A percentile compares a stretch with the other conserved stretches of the same genome.
Conservation (phyloP, 768 basidiomycete species). For the Suillus variegatus region DNA sequence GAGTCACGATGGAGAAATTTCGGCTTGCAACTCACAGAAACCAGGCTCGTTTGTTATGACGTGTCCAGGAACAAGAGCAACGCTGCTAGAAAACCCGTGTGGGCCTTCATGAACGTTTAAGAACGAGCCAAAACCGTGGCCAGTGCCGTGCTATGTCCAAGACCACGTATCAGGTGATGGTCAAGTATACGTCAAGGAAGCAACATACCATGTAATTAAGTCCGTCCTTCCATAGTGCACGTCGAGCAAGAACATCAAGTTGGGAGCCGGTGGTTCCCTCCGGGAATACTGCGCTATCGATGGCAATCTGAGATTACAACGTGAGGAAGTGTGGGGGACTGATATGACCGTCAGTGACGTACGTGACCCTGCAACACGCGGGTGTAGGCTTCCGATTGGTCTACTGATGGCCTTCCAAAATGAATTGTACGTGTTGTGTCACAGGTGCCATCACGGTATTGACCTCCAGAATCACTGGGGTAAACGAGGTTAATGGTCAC, state of each 20-base stretch:
- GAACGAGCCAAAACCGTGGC: constrained; percentile 88
- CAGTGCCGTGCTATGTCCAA: constrained; percentile 76
- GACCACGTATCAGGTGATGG: constrained; percentile 15
- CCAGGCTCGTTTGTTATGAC: constrained; percentile 95
- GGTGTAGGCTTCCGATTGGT: constrained; percentile 90
- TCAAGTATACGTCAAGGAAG: constrained; percentile 11
- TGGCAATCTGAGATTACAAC: constrained; percentile 67
- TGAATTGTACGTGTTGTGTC: constrained; percentile 82
- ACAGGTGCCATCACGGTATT: constrained; percentile 89
- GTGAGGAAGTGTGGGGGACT: constrained; percentile 15
- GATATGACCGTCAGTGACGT: constrained; percentile 38
- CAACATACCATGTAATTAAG: constrained; percentile 70
- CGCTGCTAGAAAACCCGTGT: constrained; percentile 69
- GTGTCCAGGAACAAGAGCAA: constrained; percentile 80
- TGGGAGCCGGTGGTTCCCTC: constrained; percentile 83
- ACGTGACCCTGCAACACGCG: constrained; percentile 96
- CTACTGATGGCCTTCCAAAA: constrained; percentile 84
- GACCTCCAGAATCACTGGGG: constrained; percentile 86
- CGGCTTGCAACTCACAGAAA: constrained; percentile 60
- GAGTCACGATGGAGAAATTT: constrained; percentile 16
- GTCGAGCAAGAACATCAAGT: constrained; percentile 88
- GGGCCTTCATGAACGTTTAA: constrained; percentile 86
- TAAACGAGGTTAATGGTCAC: constrained; percentile 17
- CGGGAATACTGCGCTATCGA: constrained; percentile 89
- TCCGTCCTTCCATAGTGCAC: constrained; percentile 84